Base-by-base conservation (phyloP, 176 grass and related monocot genomes). In the Ensete ventricosum region DNA sequence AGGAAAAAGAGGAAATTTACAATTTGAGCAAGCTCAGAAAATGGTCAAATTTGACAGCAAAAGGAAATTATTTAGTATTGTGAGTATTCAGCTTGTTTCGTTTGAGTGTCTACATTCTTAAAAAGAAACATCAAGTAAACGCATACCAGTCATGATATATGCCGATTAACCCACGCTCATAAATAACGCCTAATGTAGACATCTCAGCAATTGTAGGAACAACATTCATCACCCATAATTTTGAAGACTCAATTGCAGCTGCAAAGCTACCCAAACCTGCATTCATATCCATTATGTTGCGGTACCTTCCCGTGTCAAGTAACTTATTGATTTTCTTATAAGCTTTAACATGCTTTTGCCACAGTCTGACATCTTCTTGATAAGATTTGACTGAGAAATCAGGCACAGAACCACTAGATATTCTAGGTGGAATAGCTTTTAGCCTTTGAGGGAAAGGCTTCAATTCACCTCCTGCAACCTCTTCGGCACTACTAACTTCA, bases 201-300 rank as follows among this genome's bases (percentile, higher is more conserved):
- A 63, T 75, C 79, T 98, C 86, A n/a, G 88, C 82, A 11, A 71
- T 73, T 2, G 88, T 91, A 0, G 86, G 88, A 77, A 98, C 88
- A 19, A 98, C 88, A 70, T 93, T 98, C 88, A 98, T 98, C 52
- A 93, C 90, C 95, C 90, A 93, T 17, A 92, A 79, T 76, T 85
- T 90, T 26, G 88, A 77, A 1, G 90, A 91, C 67, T 91, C 92
- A 14, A 98, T 78, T 0, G 90, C 84, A 0, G 88, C 86, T 0
- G 94, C 94, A 71, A 98, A 98, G 27, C 86, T 81, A 8, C 95
- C 95, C n/a, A 98, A 78, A 71, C 95, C 95, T 19, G 95, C 88
- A 67, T 93, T 93, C 95, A 98, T 93, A 82, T 98, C 95, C 90
- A 98, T 82, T 72, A 98, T 81, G 74, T 93, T 93, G 64, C 90